Conservation (phyloP, 306 rosid genomes). For the Castanopsis chinensis region DNA sequence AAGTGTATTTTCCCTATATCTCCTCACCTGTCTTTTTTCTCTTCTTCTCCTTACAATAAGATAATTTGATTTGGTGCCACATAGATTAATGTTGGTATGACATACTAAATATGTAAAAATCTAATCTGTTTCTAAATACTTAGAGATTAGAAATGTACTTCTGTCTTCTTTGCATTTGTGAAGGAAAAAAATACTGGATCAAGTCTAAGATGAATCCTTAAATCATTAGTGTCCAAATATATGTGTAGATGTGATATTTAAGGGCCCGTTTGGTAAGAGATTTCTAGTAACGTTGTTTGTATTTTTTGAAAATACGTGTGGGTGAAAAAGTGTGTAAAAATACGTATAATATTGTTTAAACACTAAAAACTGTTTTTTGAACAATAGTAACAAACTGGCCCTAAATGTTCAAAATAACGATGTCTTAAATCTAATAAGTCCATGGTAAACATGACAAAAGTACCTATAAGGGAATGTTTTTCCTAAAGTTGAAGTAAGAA, state of each 20-base stretch:
- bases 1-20: conserved; percentile 23
- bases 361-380: too few relatives aligned
- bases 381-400: too few relatives aligned
- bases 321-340: too few relatives aligned
- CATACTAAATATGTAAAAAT: background rate
- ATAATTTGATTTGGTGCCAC: background rate
- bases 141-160: background rate
- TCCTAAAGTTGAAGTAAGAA: background rate
- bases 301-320: too few relatives aligned
- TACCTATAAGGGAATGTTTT: background rate
- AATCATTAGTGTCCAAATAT: background rate
- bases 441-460: background rate
- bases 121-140: background rate
- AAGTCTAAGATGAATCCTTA: background rate
- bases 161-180: background rate
- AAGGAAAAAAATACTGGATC: background rate
- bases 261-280: too few relatives aligned
- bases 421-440: background rate
- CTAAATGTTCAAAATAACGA: background rate
- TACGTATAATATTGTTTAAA: too few relatives aligned
- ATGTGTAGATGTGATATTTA: background rate
- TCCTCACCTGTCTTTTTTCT: too few relatives aligned
- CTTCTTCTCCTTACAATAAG: background rate
- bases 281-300: too few relatives aligned
- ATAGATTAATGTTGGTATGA: background rate